Conservation (phyloP, 805 yeast genomes). For the Sporopachydermia quercuum region DNA sequence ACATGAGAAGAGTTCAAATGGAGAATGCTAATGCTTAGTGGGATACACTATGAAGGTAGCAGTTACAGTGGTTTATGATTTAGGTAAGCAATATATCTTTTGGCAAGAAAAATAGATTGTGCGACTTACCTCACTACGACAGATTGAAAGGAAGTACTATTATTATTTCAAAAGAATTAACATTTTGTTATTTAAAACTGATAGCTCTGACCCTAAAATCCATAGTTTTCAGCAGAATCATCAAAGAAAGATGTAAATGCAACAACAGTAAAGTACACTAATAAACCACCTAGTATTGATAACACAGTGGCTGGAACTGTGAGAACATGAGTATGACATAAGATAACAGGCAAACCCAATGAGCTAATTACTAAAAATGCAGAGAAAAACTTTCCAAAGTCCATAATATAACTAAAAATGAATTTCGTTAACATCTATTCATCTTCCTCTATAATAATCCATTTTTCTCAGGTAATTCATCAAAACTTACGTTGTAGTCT, state of each 20-base stretch:
- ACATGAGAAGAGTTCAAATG: no score
- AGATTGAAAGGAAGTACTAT: no score
- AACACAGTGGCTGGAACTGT: slow-evolving; percentile 56
- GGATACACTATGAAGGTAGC: no score
- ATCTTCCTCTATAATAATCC: slow-evolving; percentile 2
- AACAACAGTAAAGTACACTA: slow-evolving; percentile 73
- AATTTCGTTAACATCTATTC: slow-evolving; percentile 3
- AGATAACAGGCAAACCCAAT: slow-evolving; percentile 52
- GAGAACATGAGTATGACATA: slow-evolving; percentile 62
- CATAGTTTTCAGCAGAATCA: slow-evolving; percentile 29
- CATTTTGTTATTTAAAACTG: no score
- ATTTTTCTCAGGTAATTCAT: background rate
- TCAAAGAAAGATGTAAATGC: slow-evolving; percentile 71
- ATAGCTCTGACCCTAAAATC: no score
- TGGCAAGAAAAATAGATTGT: no score
- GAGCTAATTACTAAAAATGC: slow-evolving; percentile 70
- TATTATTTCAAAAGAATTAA: no score
- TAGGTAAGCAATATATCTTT: no score
- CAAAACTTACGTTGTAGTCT: slow-evolving; percentile 23
- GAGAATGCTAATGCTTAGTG: no score
- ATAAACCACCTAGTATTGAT: slow-evolving; percentile 72
- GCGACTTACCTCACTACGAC: no score
- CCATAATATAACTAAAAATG: slow-evolving; percentile 34
- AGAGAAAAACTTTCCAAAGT: slow-evolving; percentile 65
- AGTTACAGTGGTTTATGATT: no score